These are phyloP conservation scores for Chaetomium strumarium DNA, from an alignment of 2,329 filamentous ascomycete species.

Conservation along the genomic window DNA sequence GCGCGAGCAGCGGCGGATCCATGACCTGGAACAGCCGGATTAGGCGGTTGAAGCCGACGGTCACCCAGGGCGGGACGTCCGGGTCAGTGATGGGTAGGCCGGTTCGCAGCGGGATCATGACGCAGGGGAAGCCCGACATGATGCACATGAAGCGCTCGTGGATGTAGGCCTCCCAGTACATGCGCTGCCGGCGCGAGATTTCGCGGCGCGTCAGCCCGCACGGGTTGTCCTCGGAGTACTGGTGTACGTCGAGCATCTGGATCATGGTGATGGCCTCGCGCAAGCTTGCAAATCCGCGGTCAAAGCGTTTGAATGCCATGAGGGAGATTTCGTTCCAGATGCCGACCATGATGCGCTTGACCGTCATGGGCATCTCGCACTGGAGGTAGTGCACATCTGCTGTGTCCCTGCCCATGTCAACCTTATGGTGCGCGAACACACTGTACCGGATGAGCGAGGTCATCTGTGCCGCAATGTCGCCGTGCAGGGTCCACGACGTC, in stretches of 20 bases:
- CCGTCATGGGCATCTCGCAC: slow-evolving; percentile 5
- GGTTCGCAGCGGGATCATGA: slow-evolving; percentile 1
- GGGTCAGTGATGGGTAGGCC: slow-evolving; percentile 6
- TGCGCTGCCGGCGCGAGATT: slow-evolving; percentile 6
- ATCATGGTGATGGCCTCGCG: slow-evolving; percentile 8
- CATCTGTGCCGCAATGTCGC: slow-evolving; percentile 7
- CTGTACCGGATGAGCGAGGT: slow-evolving; percentile 3
- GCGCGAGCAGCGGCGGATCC: slow-evolving; percentile 1
- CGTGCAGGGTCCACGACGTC: slow-evolving; percentile 6
- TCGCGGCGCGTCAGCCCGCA: slow-evolving; percentile 1
- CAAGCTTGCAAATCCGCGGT: slow-evolving; percentile 5
- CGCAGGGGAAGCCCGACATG: slow-evolving; percentile 5
- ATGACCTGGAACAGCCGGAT: slow-evolving; percentile 4
- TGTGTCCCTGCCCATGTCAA: neutral
- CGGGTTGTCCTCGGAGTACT: slow-evolving; percentile 7
- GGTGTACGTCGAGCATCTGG: slow-evolving; percentile 10
- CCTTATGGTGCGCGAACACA: neutral
- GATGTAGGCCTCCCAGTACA: slow-evolving; percentile 11
- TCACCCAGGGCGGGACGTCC: neutral
- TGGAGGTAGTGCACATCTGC: neutral
- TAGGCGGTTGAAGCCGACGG: slow-evolving; percentile 7
- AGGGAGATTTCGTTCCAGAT: slow-evolving; percentile 7
- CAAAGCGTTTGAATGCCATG: slow-evolving; percentile 9
- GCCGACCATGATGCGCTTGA: slow-evolving; percentile 5
- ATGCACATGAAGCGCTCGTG: slow-evolving; percentile 9